These are phyloP conservation scores for Cynara cardunculus DNA, from an alignment of 129 eudicot genomes.

Conservation along the genomic window DNA sequence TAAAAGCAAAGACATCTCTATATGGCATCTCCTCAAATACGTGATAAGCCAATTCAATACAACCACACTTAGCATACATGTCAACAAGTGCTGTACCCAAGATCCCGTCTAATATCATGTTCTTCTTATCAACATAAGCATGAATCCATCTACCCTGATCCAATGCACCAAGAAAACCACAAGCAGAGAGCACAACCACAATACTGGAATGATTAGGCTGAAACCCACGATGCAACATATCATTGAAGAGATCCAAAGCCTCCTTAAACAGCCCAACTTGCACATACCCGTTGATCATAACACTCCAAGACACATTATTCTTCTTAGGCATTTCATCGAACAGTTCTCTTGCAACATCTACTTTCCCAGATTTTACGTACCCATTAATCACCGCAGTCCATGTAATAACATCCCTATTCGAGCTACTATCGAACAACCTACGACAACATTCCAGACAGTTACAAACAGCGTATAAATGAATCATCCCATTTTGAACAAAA, in stretches of 20 bases:
- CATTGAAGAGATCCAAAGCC: conserved; percentile 56
- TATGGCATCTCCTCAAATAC: conserved; percentile 51
- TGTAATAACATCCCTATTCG: conserved; percentile 51
- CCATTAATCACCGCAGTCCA: conserved; percentile 76
- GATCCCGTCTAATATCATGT: conserved; percentile 45
- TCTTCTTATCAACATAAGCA: conserved; percentile 44
- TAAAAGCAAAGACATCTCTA: conserved; percentile 59
- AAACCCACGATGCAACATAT: conserved; percentile 50
- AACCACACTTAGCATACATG: conserved; percentile 89
- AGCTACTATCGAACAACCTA: conserved; percentile 51
- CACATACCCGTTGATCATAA: conserved; percentile 66
- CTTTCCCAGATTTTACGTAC: conserved; percentile 41
- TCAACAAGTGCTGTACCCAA: conserved; percentile 69
- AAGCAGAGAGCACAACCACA: conserved; percentile 59
- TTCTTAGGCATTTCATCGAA: conserved; percentile 78
- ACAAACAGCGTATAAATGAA: conserved; percentile 65
- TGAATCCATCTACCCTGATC: conserved; percentile 85
- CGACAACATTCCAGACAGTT: conserved; percentile 34
- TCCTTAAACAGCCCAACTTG: conserved; percentile 56
- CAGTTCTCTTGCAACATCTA: conserved; percentile 49
- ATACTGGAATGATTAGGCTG: conserved; percentile 52
- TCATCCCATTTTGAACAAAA: conserved; percentile 75
- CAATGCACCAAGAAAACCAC: conserved; percentile 65
- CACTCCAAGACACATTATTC: conserved; percentile 78
- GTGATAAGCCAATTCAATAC: conserved; percentile 45